These are phyloP conservation scores for Ceratocystis lukuohia DNA, from an alignment of 2,329 filamentous ascomycete genomes.

Conservation along the genomic window DNA sequence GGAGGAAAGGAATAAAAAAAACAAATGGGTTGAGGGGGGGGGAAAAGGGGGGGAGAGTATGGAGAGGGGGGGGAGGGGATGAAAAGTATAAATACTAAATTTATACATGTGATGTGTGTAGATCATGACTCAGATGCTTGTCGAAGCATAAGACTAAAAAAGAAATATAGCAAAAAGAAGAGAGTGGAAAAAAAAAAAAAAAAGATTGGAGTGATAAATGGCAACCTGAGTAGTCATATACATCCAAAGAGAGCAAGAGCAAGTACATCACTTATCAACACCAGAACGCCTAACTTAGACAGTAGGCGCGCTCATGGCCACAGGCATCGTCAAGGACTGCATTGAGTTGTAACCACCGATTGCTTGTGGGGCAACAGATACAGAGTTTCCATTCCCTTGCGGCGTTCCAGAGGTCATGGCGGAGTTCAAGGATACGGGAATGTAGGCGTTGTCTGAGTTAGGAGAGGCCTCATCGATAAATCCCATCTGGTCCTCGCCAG, in stretches of 20 bases:
- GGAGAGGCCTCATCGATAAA: slow-evolving; percentile 69
- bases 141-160: slow-evolving; percentile 17
- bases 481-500: slow-evolving; percentile 70
- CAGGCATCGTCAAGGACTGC: slow-evolving; percentile 50
- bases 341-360: slow-evolving; percentile 41
- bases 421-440: slow-evolving; percentile 38
- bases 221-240: too few species aligned
- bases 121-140: slow-evolving; percentile 19
- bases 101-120: slow-evolving; percentile 15
- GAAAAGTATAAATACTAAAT: slow-evolving; percentile 18
- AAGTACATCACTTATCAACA: too few species aligned
- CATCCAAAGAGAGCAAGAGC: too few species aligned
- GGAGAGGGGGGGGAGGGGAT: neutral
- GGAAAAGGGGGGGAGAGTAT: too few species aligned
- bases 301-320: slow-evolving; percentile 45
- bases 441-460: slow-evolving; percentile 53
- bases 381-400: neutral
- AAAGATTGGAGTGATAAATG: slow-evolving; percentile 3
- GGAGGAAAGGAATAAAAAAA: too few species aligned
- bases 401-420: slow-evolving; percentile 2
- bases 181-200: slow-evolving; percentile 16
- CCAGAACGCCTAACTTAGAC: slow-evolving; percentile 3
- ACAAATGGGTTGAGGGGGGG: too few species aligned
- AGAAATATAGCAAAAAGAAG: slow-evolving; percentile 22
- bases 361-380: slow-evolving; percentile 21